phyloP scores from a whole-genome alignment of 257 asterid species.

The Eustoma russellianum region DNA sequence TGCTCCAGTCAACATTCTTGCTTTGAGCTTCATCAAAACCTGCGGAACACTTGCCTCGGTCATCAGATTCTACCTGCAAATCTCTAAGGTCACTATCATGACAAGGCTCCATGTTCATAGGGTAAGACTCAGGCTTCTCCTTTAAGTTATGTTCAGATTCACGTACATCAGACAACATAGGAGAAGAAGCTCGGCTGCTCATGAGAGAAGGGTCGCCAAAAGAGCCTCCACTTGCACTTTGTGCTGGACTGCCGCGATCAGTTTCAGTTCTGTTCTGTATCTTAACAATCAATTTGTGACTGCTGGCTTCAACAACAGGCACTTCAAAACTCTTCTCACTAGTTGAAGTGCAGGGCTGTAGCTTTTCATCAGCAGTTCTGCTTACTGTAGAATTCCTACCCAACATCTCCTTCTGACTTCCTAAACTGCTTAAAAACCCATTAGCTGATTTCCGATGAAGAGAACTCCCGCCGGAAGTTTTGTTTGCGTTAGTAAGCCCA shows the following conservation, averaged over 20 bases:
- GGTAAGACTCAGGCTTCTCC: slow-evolving; percentile 24
- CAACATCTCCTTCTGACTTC: slow-evolving; percentile 49
- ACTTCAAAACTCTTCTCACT: slow-evolving; percentile 48
- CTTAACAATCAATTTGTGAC: slow-evolving; percentile 73
- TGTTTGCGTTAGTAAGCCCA: slow-evolving; percentile 35
- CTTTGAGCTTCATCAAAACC: slow-evolving; percentile 24
- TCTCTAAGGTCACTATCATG: slow-evolving; percentile 22
- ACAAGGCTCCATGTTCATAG: slow-evolving; percentile 19
- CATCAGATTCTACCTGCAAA: slow-evolving; percentile 20
- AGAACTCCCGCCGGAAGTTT: slow-evolving; percentile 34
- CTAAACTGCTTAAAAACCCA: slow-evolving; percentile 29
- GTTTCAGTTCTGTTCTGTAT: slow-evolving; percentile 35
- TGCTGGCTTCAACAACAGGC: slow-evolving; percentile 31
- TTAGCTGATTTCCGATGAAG: slow-evolving; percentile 42
- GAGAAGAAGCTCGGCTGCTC: slow-evolving; percentile 36
- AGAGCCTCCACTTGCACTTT: slow-evolving; percentile 26
- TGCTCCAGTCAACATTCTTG: slow-evolving; percentile 16
- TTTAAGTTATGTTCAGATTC: slow-evolving; percentile 21
- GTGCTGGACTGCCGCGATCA: slow-evolving; percentile 20
- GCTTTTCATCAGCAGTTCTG: slow-evolving; percentile 42
- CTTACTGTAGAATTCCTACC: slow-evolving; percentile 34
- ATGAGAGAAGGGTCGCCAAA: slow-evolving; percentile 25
- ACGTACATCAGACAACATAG: slow-evolving; percentile 26
- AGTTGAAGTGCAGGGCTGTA: slow-evolving; percentile 28
- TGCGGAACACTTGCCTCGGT: slow-evolving; percentile 27